Conservation (phyloP, 2,329 filamentous ascomycete species). For the Nemania sp. region DNA sequence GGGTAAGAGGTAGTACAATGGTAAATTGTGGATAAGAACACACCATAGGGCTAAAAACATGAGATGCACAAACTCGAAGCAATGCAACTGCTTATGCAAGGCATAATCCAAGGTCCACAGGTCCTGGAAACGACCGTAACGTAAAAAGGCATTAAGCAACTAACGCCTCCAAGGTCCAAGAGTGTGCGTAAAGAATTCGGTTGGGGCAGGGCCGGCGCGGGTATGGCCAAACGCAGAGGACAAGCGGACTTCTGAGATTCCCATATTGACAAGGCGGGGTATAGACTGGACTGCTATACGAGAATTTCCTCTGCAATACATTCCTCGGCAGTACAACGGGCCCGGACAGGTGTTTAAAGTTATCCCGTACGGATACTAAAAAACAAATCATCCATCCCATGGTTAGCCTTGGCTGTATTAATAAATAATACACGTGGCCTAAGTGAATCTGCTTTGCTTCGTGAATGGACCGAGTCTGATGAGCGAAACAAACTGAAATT, state of each 20-base stretch:
- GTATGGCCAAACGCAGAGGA: background rate
- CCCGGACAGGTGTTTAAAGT: too few species aligned
- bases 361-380: too few species aligned
- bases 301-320: background rate
- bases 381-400: background rate
- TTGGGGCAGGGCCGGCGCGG: background rate
- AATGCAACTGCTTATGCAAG: background rate
- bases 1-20: background rate
- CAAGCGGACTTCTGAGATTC: background rate
- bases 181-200: background rate
- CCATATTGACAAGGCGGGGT: background rate
- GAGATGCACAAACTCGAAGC: constrained; percentile 19
- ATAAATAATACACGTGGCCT: background rate
- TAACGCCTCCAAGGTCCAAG: background rate
- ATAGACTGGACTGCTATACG: too few species aligned
- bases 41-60: background rate
- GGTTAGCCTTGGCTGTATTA: background rate
- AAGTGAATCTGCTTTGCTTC: background rate
- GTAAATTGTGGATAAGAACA: background rate
- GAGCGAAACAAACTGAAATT: constrained; percentile 4
- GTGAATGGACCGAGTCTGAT: background rate
- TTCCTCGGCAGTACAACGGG: background rate
- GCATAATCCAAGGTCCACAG: background rate
- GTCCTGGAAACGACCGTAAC: background rate
- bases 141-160: background rate